A percentile compares a stretch with the other conserved stretches of the same genome.
Evolutionary conservation across 1,139 yeast genomes (phyloP).

Genomic region (Hansenula sp.): DNA sequence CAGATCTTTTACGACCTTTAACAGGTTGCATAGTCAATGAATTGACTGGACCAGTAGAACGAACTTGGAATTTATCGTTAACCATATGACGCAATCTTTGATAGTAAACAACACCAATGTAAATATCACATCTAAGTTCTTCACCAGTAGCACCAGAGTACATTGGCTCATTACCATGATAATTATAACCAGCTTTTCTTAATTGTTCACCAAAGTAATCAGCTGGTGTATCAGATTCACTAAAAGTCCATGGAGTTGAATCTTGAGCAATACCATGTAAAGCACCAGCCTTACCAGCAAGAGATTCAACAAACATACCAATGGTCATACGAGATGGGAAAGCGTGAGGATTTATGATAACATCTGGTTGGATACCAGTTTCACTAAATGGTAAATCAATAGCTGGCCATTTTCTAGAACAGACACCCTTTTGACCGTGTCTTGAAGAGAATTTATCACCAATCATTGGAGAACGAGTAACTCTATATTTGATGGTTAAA

Average conservation of each 20-base stretch:
- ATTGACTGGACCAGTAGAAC: slow-evolving; percentile 98
- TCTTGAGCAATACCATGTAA: slow-evolving; percentile 97
- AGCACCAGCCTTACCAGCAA: slow-evolving; percentile 98
- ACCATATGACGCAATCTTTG: slow-evolving; percentile 99
- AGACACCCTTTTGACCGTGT: slow-evolving; percentile 99
- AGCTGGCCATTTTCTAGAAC: slow-evolving; percentile 97
- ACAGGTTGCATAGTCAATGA: slow-evolving; percentile 98
- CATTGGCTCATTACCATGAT: slow-evolving; percentile 98
- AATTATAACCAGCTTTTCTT: slow-evolving; percentile 83
- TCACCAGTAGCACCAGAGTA: slow-evolving; percentile 99
- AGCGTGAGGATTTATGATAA: slow-evolving; percentile 96
- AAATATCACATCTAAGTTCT: slow-evolving; percentile 92
- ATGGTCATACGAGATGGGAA: slow-evolving; percentile 99
- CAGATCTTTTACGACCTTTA: slow-evolving; percentile 97
- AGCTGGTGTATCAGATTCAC: slow-evolving; percentile 92
- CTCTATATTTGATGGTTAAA: slow-evolving; percentile 83
- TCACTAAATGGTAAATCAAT: slow-evolving; percentile 97
- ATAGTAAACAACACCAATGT: slow-evolving; percentile 94
- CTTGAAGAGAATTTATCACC: slow-evolving; percentile 98
- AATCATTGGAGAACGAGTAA: slow-evolving; percentile 88
- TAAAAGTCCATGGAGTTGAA: slow-evolving; percentile 94
- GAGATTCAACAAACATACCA: slow-evolving; percentile 98
- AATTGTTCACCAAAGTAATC: slow-evolving; percentile 96
- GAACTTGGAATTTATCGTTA: slow-evolving; percentile 97
- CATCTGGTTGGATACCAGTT: slow-evolving; percentile 94